Evolutionary conservation across 148 eudicot genomes (phyloP), one percentile per base, ranked within the genome.

Genomic region (Chenopodium suecicum): DNA sequence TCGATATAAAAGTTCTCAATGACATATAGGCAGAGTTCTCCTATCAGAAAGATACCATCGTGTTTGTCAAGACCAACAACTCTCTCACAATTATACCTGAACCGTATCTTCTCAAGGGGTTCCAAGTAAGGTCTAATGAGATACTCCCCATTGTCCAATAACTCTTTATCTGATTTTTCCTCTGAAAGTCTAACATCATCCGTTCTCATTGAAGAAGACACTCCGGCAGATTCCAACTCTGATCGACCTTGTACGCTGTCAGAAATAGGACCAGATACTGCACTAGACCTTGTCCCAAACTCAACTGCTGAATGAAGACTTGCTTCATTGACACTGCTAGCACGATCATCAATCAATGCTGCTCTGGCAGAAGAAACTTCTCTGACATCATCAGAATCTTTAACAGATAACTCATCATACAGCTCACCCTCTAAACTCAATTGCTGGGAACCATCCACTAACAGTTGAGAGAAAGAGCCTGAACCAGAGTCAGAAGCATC

Each of bases 1-100:
- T 94, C 94, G 77, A 97, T 91, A 81, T 88, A 97, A 80, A 97
- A 97, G 80, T 94, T 97, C 84, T 94, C 98, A 83, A 97, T 97
- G 54, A 94, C 87, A 82, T 97, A 97, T 81, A 97, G 80, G 81
- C 94, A 91, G 64, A 88, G 93, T 84, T 94, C 99, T 83, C 99
- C 99, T 37, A 97, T 94, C 79, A 97, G 88, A 89, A 97, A 97
- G 85, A 97, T 91, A 29, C 99, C 99, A 86, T 97, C 99, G 85
- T 92, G 99, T 85, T 97, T 97, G 87, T 97, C 99, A 78, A 97
- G 95, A 77, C 97, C 98, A 75, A 92, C 84, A 75, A 97, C 96
- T 84, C 99, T 90, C 84, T 97, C 99, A 88, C 99, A 94, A 67
- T 97, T 97, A 86, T 94, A 97, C 88, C 88, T 90, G 81, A 86